Evolutionary conservation across 441 rosid species (phyloP).

Genomic region (Biscutella laevigata): DNA sequence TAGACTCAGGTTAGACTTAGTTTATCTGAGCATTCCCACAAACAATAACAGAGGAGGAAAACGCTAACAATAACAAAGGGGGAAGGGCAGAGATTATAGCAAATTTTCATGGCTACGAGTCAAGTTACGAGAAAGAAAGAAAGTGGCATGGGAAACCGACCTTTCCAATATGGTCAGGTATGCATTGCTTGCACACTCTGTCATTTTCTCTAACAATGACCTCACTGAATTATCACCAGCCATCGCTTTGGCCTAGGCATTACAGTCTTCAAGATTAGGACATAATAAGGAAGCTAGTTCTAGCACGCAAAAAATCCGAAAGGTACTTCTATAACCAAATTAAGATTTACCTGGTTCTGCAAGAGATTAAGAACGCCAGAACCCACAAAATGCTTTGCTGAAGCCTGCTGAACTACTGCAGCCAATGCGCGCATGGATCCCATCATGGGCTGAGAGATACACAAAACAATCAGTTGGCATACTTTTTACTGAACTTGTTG

Average conservation of each 20-base stretch:
- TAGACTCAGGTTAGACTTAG: neutral
- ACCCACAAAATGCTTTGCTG: slow-evolving; percentile 66
- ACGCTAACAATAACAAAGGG: neutral
- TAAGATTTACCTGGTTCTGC: slow-evolving; percentile 70
- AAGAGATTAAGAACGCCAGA: slow-evolving; percentile 89
- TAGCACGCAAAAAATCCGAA: neutral
- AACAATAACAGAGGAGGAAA: neutral
- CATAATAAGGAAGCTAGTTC: slow-evolving; percentile 12
- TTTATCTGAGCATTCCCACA: slow-evolving; percentile 2
- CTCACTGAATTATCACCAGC: slow-evolving; percentile 94
- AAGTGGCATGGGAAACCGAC: slow-evolving; percentile 28
- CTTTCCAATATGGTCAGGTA: slow-evolving; percentile 91
- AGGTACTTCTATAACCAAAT: neutral
- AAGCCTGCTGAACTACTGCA: slow-evolving; percentile 67
- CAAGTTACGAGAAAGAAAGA: neutral
- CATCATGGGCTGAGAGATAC: slow-evolving; percentile 70
- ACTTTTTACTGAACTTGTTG: neutral
- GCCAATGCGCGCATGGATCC: slow-evolving; percentile 84
- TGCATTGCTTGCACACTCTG: slow-evolving; percentile 87
- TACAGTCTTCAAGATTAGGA: slow-evolving; percentile 24
- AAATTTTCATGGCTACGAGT: neutral
- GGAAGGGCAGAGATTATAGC: neutral
- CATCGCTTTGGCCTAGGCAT: slow-evolving; percentile 82
- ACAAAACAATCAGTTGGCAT: slow-evolving; percentile 19
- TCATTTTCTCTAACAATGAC: slow-evolving; percentile 90